Percentiles rank a stretch among this genome's conserved stretches.
phyloP scores from a whole-genome alignment of 2,329 filamentous ascomycete genomes.

The Sordariomycetes sp. region DNA sequence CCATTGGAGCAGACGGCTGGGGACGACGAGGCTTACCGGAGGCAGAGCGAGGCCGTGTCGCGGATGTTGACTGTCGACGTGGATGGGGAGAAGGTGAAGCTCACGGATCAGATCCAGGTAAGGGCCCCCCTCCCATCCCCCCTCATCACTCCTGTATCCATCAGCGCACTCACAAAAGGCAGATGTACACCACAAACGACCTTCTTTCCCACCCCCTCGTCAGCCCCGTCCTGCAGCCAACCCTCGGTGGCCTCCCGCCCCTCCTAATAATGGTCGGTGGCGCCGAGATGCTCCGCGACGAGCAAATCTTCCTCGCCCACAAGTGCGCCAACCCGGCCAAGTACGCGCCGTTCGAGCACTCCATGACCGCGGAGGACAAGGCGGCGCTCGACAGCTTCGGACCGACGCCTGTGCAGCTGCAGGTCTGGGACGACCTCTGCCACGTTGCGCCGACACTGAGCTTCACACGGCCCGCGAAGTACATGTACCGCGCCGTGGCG shows the following conservation, averaged over 20 bases:
- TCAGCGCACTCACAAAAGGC: constrained; percentile 19
- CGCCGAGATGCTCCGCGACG: constrained; percentile 79
- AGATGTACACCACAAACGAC: constrained; percentile 70
- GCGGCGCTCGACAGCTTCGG: constrained; percentile 51
- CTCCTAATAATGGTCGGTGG: constrained; percentile 78
- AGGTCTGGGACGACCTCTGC: constrained; percentile 92
- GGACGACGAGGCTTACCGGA: not conserved
- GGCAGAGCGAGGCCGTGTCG: not conserved
- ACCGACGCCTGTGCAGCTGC: constrained; percentile 83
- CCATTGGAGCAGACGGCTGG: constrained; percentile 1
- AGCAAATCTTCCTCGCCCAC: constrained; percentile 90
- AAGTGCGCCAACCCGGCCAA: constrained; percentile 75
- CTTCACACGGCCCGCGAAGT: constrained; percentile 90
- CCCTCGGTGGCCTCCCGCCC: constrained; percentile 79
- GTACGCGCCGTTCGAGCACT: constrained; percentile 56
- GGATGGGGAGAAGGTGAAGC: constrained; percentile 54
- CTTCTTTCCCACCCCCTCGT: constrained; percentile 79
- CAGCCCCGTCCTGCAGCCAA: constrained; percentile 77
- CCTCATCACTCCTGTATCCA: not conserved
- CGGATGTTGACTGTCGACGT: constrained; percentile 40
- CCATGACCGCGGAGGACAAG: constrained; percentile 49
- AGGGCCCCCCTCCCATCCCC: constrained; percentile 6
- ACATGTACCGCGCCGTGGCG: constrained; percentile 85
- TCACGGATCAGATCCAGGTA: constrained; percentile 89
- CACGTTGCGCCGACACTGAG: constrained; percentile 88